Percentiles rank a stretch among this genome's conserved stretches.
Conservation (phyloP, 2,329 filamentous ascomycete genomes). For the Hortaea werneckii region DNA sequence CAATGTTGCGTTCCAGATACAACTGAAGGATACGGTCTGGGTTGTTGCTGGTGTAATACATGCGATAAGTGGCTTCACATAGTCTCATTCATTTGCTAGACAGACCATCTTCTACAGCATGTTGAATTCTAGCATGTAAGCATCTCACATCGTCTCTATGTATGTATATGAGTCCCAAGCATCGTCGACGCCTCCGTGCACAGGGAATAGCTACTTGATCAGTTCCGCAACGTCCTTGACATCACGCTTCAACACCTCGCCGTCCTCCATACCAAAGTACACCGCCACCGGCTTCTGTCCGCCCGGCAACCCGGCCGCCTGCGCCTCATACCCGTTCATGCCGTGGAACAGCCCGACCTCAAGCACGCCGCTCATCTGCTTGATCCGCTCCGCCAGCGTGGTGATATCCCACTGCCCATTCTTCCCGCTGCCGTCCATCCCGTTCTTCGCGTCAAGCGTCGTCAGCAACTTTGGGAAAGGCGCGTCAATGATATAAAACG, state of each 20-base stretch:
- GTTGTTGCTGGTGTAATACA: too few relatives aligned
- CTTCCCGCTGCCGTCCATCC: slow-evolving; percentile 34
- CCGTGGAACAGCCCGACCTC: slow-evolving; percentile 89
- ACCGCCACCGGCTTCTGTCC: slow-evolving; percentile 87
- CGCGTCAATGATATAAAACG: slow-evolving; percentile 84
- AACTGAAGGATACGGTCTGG: too few relatives aligned
- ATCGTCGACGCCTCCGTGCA: too few relatives aligned
- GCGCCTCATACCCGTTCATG: slow-evolving; percentile 60
- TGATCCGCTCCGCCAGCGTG: slow-evolving; percentile 61
- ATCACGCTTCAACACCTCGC: slow-evolving; percentile 29
- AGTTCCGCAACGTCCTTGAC: background rate
- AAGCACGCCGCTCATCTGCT: slow-evolving; percentile 74
- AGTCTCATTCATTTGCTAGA: too few relatives aligned
- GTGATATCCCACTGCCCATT: slow-evolving; percentile 69
- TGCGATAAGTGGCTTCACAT: too few relatives aligned
- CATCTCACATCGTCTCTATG: too few relatives aligned
- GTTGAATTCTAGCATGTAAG: too few relatives aligned
- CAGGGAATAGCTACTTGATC: background rate
- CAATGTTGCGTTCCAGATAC: too few relatives aligned
- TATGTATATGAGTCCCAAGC: too few relatives aligned
- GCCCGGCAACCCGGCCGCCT: slow-evolving; percentile 48
- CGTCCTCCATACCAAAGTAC: slow-evolving; percentile 81
- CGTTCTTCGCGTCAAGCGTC: slow-evolving; percentile 40
- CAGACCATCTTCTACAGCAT: too few relatives aligned
- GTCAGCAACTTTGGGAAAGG: slow-evolving; percentile 66